phyloP scores from a whole-genome alignment of 306 rosid genomes.

The Cucumis hystrix region DNA sequence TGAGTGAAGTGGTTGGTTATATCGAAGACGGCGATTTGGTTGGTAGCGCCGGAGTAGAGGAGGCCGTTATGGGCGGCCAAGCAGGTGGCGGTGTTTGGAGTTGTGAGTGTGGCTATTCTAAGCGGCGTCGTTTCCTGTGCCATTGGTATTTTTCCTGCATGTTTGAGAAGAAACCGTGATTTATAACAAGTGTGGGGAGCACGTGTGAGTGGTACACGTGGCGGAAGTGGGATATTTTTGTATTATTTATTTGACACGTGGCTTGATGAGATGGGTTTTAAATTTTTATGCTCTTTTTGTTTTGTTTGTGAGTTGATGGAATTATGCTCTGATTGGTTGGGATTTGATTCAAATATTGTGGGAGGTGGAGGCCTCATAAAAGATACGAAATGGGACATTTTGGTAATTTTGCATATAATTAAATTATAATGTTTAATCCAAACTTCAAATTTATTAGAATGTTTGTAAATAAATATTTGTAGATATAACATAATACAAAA shows the following conservation, averaged over 20 bases:
- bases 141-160: not conserved
- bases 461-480: too few species aligned
- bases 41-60: constrained; percentile 47
- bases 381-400: not conserved
- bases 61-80: constrained; percentile 37
- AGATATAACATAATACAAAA: too few species aligned
- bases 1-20: constrained; percentile 9
- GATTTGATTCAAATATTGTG: not conserved
- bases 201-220: not conserved
- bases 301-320: not conserved
- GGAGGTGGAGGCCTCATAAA: not conserved
- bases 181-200: not conserved
- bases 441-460: too few species aligned
- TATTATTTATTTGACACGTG: not conserved
- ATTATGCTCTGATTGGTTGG: not conserved
- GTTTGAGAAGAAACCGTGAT: not conserved
- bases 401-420: not conserved
- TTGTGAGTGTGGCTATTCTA: not conserved
- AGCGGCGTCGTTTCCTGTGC: not conserved
- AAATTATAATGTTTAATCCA: too few species aligned
- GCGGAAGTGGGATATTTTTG: not conserved
- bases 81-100: not conserved
- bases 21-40: constrained; percentile 41
- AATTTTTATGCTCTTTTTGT: not conserved
- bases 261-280: not conserved